A percentile compares a stretch with the other conserved stretches of the same genome.
Evolutionary conservation across 805 yeast species (phyloP).

Genomic region (Cyberlindnera amylophila): DNA sequence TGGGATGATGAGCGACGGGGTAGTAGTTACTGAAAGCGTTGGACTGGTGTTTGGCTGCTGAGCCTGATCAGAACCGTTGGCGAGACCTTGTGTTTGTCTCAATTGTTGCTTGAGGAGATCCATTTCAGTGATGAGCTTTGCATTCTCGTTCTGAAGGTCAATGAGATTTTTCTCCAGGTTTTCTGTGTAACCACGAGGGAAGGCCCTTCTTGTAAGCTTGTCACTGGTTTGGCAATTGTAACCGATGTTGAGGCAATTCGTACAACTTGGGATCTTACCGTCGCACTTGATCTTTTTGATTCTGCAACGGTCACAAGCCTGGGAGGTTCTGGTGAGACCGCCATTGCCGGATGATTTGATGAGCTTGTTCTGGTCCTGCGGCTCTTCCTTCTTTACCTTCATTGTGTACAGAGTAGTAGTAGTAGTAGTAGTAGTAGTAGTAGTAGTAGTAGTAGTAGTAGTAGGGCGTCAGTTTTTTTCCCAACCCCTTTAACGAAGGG

Average conservation of each 20-base stretch:
- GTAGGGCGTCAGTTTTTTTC: background rate
- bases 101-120: conserved; percentile 23
- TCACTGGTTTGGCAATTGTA: conserved; percentile 71
- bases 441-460: no score
- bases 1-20: conserved; percentile 1
- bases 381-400: background rate
- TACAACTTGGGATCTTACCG: conserved; percentile 63
- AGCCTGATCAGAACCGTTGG: conserved; percentile 3
- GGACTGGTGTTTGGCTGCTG: background rate
- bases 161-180: conserved; percentile 61
- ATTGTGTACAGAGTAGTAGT: background rate
- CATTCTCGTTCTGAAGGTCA: conserved; percentile 54
- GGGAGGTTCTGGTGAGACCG: conserved; percentile 49
- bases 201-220: conserved; percentile 69
- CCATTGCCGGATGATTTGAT: conserved; percentile 26
- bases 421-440: background rate
- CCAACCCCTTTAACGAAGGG: no score
- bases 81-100: conserved; percentile 1
- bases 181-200: conserved; percentile 80
- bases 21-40: no score
- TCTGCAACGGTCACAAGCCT: conserved; percentile 80
- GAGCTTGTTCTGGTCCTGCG: conserved; percentile 18
- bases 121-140: conserved; percentile 35
- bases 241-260: conserved; percentile 61
- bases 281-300: conserved; percentile 75